Evolutionary conservation across 352 stramenopile species (phyloP), one percentile per base, ranked within the genome.

Genomic region (Phytophthora fragariae): DNA sequence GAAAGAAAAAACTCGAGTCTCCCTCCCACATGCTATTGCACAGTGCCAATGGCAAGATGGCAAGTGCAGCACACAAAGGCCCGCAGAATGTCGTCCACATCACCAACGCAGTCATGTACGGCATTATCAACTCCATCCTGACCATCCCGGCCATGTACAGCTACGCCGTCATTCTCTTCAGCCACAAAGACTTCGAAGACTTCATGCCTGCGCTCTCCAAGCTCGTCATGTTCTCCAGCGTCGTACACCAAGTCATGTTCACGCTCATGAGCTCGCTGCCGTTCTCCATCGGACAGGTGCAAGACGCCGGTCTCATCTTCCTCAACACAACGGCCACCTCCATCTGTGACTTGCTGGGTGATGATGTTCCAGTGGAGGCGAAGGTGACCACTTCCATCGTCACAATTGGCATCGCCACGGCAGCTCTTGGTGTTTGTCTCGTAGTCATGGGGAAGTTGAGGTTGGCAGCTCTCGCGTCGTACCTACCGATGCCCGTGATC

Each of bases 221-320:
- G 83, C 87, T 99, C 35, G 97, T 98, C 21, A 84, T 99, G 21
- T 91, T 99, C 44, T 98, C 93, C 35, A 98, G 93, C 24, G 90
- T 97, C 37, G 78, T 99, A 7, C 98, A 99, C 82, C 97, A 95
- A 64, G 64, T 94, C 71, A 89, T 95, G 78, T 93, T 93, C 75
- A 95, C 88, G 1, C 61, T 90, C 8, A 85, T 98, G 65, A 98
- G 89, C 44, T 92, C 91, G 33, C 76, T 99, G 53, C 92, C 95
- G 0, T 99, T 99, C 80, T 95, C 97, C 19, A 98, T 99, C 29
- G 98, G 97, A 5, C 97, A 98, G 73, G 97, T 99, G 1, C 98
- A 99, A 73, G 97, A 99, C 78, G 96, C 97, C n/a, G 97, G 97
- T 0, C 87, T 99, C 5, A 99, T 99, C 75, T 99, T 99, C 75